These are phyloP conservation scores for Neolecta irregularis DNA, from an alignment of 1,139 yeast genomes.

Conservation along the genomic window DNA sequence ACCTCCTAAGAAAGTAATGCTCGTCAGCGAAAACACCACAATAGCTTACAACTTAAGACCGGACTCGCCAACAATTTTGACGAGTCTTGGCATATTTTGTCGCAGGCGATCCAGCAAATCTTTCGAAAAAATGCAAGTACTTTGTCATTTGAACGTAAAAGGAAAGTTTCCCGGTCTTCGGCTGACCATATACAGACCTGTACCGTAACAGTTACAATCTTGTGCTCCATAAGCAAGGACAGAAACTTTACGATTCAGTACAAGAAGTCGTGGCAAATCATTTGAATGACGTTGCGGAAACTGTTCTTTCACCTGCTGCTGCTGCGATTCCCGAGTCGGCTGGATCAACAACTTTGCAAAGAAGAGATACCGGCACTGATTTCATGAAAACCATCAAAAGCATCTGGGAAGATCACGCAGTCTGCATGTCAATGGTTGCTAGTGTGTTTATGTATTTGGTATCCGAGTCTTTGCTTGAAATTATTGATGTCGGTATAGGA, in stretches of 20 bases:
- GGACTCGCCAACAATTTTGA: slow-evolving; percentile 14
- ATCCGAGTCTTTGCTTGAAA: not conserved
- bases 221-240: slow-evolving; percentile 63
- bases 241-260: slow-evolving; percentile 50
- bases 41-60: slow-evolving; percentile 9
- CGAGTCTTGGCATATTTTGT: slow-evolving; percentile 50
- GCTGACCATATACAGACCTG: no score
- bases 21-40: not conserved
- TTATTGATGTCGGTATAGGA: slow-evolving; percentile 21
- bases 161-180: no score
- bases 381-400: slow-evolving; percentile 35
- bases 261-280: slow-evolving; percentile 37
- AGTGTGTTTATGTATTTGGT: slow-evolving; percentile 74
- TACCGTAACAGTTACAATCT: slow-evolving; percentile 70
- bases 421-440: slow-evolving; percentile 64
- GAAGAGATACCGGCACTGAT: slow-evolving; percentile 6
- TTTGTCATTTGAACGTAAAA: slow-evolving; percentile 76
- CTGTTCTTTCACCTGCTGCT: slow-evolving; percentile 5
- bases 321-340: slow-evolving; percentile 1
- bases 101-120: slow-evolving; percentile 65
- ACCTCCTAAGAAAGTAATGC: slow-evolving; percentile 1
- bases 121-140: slow-evolving; percentile 58
- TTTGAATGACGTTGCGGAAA: slow-evolving; percentile 26
- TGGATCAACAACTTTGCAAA: slow-evolving; percentile 10
- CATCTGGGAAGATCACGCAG: slow-evolving; percentile 63